Evolutionary conservation across 2,329 filamentous ascomycete genomes (phyloP), one percentile per base, ranked within the genome.

Genomic region (Lasiodiplodia hormozganensis): DNA sequence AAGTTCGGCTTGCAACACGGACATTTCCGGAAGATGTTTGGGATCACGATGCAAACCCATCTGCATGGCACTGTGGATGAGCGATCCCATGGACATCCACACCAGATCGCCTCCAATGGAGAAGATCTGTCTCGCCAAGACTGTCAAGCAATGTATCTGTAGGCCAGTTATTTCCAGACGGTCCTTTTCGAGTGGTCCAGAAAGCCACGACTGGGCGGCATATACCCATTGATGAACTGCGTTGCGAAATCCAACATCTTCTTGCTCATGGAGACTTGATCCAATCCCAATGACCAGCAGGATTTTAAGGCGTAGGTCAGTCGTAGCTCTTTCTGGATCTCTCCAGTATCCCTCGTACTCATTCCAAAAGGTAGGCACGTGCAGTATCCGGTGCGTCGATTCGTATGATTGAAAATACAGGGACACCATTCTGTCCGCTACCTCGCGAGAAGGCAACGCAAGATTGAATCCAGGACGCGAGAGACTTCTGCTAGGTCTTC

Each of bases 21-120:
- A 75, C 60, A 81, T 77, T 25, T 77, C 78, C 1, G 72, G 71
- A 21, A 81, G 78, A 4, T 72, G 72, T 10, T 72, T 70, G 11
- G 81, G 79, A 58, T 81, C 76, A 0, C 79, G 76, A 70, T 83
- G 81, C 14, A 83, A 68, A 4, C 82, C 82, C 75, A 82, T 80
- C 12, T 74, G 74, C 72, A 82, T 80, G 16, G 81, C 81, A 18
- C 76, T 78, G 10, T 81, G 78, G 25, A 82, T 74, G 18, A 83
- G 67, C 0, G 77, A 76, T 2, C 81, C 81, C 2, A 76, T 71
- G 1, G 77, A 75, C 2, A 77, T 71, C 77, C 78, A 82, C 2
- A 76, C 70, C 23, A 77, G 56, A 40, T 78, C 77, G n/a, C 73
- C 76, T 23, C 76, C 75, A 38, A 80, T 70, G 0, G 72, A 70